These are phyloP conservation scores for Thalia dealbata DNA, from an alignment of 176 grass and related monocot genomes.

Conservation along the genomic window DNA sequence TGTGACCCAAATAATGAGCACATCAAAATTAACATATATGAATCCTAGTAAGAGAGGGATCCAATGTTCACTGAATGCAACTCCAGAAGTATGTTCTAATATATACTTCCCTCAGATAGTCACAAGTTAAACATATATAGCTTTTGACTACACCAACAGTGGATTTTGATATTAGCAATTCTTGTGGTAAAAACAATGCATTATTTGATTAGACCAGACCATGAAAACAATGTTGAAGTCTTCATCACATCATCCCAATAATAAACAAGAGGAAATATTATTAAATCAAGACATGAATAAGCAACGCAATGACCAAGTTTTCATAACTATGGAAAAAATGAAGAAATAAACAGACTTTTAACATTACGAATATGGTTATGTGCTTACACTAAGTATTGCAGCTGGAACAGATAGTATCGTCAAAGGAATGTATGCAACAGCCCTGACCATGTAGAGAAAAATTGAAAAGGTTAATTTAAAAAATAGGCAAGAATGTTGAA, in stretches of 20 bases:
- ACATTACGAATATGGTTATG: background rate
- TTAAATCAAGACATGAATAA: too few species aligned
- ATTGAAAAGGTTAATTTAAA: slow-evolving; percentile 4
- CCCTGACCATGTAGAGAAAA: slow-evolving; percentile 39
- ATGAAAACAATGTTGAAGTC: background rate
- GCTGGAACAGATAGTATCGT: slow-evolving; percentile 97
- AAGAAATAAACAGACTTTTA: background rate
- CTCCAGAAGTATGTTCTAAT: too few species aligned
- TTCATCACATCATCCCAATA: background rate
- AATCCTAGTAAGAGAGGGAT: background rate
- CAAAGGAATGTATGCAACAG: slow-evolving; percentile 88
- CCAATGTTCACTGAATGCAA: too few species aligned
- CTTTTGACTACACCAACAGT: background rate
- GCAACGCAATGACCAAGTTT: too few species aligned
- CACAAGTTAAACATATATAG: background rate
- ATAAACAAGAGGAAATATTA: background rate
- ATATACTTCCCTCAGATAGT: background rate
- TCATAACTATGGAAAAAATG: background rate
- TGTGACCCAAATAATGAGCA: background rate
- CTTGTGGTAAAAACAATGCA: too few species aligned
- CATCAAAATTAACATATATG: background rate
- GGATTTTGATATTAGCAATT: too few species aligned
- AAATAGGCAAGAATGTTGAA: background rate
- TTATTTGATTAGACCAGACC: too few species aligned
- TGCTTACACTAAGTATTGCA: slow-evolving; percentile 84